A percentile compares a stretch with the other conserved stretches of the same genome.
Conservation (phyloP, 306 rosid species). For the Trifolium repens region DNA sequence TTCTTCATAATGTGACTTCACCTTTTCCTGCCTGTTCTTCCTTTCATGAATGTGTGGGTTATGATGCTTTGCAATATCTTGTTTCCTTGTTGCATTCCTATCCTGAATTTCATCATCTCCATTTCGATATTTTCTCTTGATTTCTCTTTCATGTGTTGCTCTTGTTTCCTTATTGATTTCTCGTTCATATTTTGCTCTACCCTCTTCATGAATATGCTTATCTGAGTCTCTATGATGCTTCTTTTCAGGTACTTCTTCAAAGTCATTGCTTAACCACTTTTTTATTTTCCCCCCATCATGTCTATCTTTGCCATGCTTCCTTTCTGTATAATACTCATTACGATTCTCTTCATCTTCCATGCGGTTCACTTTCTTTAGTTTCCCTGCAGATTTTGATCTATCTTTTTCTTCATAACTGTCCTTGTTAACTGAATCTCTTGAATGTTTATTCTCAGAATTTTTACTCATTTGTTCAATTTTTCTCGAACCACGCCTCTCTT, state of each 20-base stretch:
- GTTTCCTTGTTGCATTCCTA: slow-evolving; percentile 53
- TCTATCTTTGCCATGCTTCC: slow-evolving; percentile 54
- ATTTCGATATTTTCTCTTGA: slow-evolving; percentile 60
- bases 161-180: slow-evolving; percentile 47
- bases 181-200: slow-evolving; percentile 57
- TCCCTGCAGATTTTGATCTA: slow-evolving; percentile 62
- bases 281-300: slow-evolving; percentile 41
- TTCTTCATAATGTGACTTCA: slow-evolving; percentile 59
- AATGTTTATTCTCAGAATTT: slow-evolving; percentile 50
- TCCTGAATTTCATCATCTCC: slow-evolving; percentile 59
- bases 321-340: slow-evolving; percentile 45
- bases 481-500: slow-evolving; percentile 35
- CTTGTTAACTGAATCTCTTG: slow-evolving; percentile 54
- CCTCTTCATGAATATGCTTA: slow-evolving; percentile 56
- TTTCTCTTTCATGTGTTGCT: slow-evolving; percentile 53
- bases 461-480: slow-evolving; percentile 44
- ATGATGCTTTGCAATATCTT: slow-evolving; percentile 52
- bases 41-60: slow-evolving; percentile 49
- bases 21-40: slow-evolving; percentile 54
- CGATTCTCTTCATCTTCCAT: slow-evolving; percentile 56
- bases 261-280: slow-evolving; percentile 37
- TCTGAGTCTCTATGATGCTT: slow-evolving; percentile 58
- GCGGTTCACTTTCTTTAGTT: slow-evolving; percentile 57
- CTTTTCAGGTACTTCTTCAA: slow-evolving; percentile 55
- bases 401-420: slow-evolving; percentile 52